A percentile compares a stretch with the other conserved stretches of the same genome.
Conservation (phyloP, 768 basidiomycete species). For the Lyophyllum atratum region DNA sequence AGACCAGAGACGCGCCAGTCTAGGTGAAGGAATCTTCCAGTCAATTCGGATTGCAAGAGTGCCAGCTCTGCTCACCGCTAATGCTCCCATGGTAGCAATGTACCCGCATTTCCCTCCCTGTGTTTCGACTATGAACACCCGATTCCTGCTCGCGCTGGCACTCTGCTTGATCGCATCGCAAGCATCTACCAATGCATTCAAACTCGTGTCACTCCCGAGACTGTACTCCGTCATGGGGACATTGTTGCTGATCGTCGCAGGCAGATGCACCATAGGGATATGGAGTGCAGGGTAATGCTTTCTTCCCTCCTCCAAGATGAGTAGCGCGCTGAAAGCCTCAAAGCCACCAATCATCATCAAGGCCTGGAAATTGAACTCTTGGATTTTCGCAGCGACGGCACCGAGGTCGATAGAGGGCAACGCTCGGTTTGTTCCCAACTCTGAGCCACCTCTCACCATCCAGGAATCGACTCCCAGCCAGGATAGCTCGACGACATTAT, state of each 20-base stretch:
- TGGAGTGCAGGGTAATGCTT: conserved; percentile 89
- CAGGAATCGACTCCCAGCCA: conserved; percentile 98
- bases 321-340: conserved; percentile 84
- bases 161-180: conserved; percentile 99
- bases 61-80: conserved; percentile 68
- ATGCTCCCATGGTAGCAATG: conserved; percentile 91
- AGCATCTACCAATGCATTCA: conserved; percentile 96
- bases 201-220: conserved; percentile 93
- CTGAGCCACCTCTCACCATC: conserved; percentile 95
- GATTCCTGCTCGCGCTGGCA: conserved; percentile 91
- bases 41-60: conserved; percentile 1
- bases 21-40: conserved; percentile 25
- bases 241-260: conserved; percentile 97
- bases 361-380: conserved; percentile 76
- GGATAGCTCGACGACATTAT: conserved; percentile 80
- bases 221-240: conserved; percentile 97
- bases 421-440: conserved; percentile 94
- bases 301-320: conserved; percentile 78
- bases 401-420: conserved; percentile 88
- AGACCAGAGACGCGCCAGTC: conserved; percentile 92
- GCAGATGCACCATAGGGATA: conserved; percentile 94
- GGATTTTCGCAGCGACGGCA: conserved; percentile 87
- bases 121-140: conserved; percentile 97
- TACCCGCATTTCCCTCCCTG: conserved; percentile 98
- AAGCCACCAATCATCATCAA: conserved; percentile 94